phyloP scores from a whole-genome alignment of 257 asterid species.

The Orobanche coerulescens region DNA sequence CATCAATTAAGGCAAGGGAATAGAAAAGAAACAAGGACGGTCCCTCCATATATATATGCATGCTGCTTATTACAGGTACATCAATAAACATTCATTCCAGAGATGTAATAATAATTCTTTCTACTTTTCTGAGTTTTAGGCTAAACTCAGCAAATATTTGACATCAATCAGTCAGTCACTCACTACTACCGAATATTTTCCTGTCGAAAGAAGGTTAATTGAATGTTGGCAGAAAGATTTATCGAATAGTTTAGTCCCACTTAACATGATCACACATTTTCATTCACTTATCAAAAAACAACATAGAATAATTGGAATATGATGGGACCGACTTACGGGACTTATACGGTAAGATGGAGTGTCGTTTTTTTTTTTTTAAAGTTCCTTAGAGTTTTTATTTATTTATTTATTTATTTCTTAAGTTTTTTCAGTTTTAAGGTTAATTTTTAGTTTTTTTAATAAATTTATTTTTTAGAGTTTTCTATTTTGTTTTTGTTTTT shows the following conservation, averaged over 20 bases:
- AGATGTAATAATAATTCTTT: neutral
- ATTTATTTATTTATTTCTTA: too few relatives aligned
- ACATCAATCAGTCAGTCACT: conserved; percentile 13
- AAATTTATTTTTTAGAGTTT: too few relatives aligned
- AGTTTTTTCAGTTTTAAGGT: too few relatives aligned
- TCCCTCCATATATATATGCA: conserved; percentile 3
- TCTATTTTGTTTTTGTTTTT: too few relatives aligned
- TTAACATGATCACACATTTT: neutral
- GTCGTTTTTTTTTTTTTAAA: too few relatives aligned
- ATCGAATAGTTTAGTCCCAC: conserved; percentile 2
- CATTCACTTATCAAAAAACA: neutral
- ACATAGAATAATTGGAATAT: too few relatives aligned
- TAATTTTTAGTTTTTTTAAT: too few relatives aligned
- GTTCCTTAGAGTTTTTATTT: too few relatives aligned
- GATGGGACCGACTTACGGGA: too few relatives aligned
- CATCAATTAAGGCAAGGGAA: neutral
- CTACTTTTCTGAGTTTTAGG: conserved; percentile 17
- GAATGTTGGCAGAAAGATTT: neutral
- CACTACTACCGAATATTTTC: neutral
- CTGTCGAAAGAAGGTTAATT: conserved; percentile 16
- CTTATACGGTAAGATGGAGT: too few relatives aligned
- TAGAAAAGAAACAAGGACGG: conserved; percentile 17
- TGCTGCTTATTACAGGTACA: conserved; percentile 16
- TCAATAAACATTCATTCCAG: conserved; percentile 14
- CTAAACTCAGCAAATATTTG: conserved; percentile 3